Base-by-base conservation (phyloP, 2,329 filamentous ascomycete genomes). In the Cladophialophora immunda region DNA sequence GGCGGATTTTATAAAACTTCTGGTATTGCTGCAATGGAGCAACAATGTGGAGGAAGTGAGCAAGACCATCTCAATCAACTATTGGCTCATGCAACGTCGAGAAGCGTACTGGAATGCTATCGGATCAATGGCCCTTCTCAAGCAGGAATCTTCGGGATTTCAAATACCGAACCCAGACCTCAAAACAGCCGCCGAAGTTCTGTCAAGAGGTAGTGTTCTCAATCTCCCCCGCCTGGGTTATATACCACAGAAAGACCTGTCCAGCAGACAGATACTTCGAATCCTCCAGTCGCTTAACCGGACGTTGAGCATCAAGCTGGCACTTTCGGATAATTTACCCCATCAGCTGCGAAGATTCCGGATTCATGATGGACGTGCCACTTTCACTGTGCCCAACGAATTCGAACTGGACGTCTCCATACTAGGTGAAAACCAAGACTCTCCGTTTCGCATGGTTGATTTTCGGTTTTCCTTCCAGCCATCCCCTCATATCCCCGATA, bases 371-470 rank as follows among this genome's bases (percentile, higher is more conserved):
- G 95, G 96, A n/a, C 89, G 94, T 57, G 94, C 92, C 6, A 98
- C 93, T 0, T 99, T 99, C 77, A 86, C 83, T 55, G 91, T 98
- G 1, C 82, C 87, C 2, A 87, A 87, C 61, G 94, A 98, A 77
- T 97, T 97, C 73, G 94, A 98, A 77, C 87, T 98, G 22, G 95
- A 98, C 76, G 85, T 99, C 59, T 94, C 93, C 0, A 91, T 98
- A 69, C 92, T 92, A 19, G 91, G 94, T 72, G 94, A 98, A 75
- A 90, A 95, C 71, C 87, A 89, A 19, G 84, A 89, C 34, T 90
- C 91, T 62, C 94, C 96, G 73, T 96, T 97, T 76, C 97, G 91
- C 84, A 97, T 98, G 76, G 92, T 98, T 68, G 94, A 98, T 77
- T 89, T 98, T 73, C 88, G 94, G 66, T 93, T 97, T 73, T 81